Base-by-base conservation (phyloP, 768 basidiomycete genomes). In the Suillus cothurnatus region DNA sequence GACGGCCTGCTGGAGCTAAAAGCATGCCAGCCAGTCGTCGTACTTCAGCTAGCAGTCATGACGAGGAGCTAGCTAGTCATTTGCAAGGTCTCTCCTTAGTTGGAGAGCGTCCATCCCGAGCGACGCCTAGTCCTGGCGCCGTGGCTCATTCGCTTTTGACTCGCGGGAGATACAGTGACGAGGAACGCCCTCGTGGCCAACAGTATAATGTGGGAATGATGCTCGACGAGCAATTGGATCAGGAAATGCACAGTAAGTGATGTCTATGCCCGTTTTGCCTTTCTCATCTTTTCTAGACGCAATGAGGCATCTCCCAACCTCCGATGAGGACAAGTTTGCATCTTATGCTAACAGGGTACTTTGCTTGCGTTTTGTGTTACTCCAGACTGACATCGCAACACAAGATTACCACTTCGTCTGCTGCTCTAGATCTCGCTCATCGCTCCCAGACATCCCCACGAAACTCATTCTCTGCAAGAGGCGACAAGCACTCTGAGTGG, bases 11-110 rank as follows among this genome's bases (percentile, higher is more conserved):
- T 36, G 93, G 92, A 61, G 92, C 93, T 6, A 94, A 93, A 80
- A 94, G 93, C 72, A 95, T 95, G 93, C 94, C 94, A 45, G 92
- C 93, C 17, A 94, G 93, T 71, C 88, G 94, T 66, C 89, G 94
- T 64, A 93, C 91, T 14, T 95, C 94, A 4, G 91, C 93, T 21
- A 95, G 93, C 72, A 89, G 88, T 69, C 90, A 92, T 65, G 93
- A 94, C 67, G 93, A 93, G 65, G 92, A 94, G 64, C 79, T 94
- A 68, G 89, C 89, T 19, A 82, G 84, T 59, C 91, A 93, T 70
- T 81, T 94, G 63, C 88, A 93, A 69, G 88, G 87, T 32, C 79
- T 94, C 66, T 87, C 86, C 15, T 78, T 94, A 65, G 82, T 82
- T 17, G 88, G 86, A 14, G 92, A 93, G 66, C 80, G 84, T 52